Conservation (phyloP, 2,329 filamentous ascomycete genomes). For the Colletotrichum sidae region DNA sequence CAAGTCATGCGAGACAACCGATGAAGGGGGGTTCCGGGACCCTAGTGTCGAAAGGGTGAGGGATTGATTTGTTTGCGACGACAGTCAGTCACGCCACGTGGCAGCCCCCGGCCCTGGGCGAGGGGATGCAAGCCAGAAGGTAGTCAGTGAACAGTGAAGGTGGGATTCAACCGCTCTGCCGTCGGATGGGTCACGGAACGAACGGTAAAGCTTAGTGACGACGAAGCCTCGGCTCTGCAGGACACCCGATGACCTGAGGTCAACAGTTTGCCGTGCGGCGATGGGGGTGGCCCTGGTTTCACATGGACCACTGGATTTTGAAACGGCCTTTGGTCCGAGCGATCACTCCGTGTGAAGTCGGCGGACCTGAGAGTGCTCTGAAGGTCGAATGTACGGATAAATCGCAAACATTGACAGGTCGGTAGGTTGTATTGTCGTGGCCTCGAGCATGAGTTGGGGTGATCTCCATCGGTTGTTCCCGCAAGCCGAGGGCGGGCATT, state of each 20-base stretch:
- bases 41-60: neutral
- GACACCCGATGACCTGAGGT: too few relatives aligned
- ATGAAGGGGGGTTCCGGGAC: neutral
- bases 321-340: too few relatives aligned
- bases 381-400: too few relatives aligned
- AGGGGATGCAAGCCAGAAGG: neutral
- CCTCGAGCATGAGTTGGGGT: slow-evolving; percentile 16
- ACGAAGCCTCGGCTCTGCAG: too few relatives aligned
- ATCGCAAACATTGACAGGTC: neutral
- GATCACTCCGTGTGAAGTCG: too few relatives aligned
- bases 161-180: slow-evolving; percentile 4
- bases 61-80: slow-evolving; percentile 1
- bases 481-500: neutral
- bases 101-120: slow-evolving; percentile 11
- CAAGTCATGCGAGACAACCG: slow-evolving; percentile 21
- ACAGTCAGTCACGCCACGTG: slow-evolving; percentile 23
- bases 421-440: neutral
- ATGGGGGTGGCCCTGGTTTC: neutral
- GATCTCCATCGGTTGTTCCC: neutral
- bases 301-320: neutral
- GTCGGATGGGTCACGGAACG: neutral
- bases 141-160: neutral
- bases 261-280: neutral
- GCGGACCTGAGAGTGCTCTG: too few relatives aligned
- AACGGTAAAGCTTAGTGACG: neutral